Percentiles rank a stretch among this genome's conserved stretches.
phyloP scores from a whole-genome alignment of 257 asterid species.

The Capsicum rhomboideum region DNA sequence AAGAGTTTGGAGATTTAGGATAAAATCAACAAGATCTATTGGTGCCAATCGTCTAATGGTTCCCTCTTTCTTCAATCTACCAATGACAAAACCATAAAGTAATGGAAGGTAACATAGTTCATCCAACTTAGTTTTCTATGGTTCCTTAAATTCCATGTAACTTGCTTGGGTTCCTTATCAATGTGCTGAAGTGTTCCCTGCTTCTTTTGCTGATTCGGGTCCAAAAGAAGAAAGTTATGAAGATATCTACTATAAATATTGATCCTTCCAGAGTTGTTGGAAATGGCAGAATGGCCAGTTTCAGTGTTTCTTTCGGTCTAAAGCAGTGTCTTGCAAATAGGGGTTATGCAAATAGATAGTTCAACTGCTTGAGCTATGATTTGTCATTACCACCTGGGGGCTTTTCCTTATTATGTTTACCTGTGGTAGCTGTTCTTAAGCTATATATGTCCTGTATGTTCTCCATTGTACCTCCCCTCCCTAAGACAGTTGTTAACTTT shows the following conservation, averaged over 20 bases:
- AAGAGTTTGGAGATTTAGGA: slow-evolving; percentile 99
- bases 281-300: too few species aligned
- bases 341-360: slow-evolving; percentile 35
- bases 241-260: slow-evolving; percentile 35
- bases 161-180: background rate
- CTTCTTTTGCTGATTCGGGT: slow-evolving; percentile 33
- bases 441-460: slow-evolving; percentile 1
- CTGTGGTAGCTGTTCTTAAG: slow-evolving; percentile 72
- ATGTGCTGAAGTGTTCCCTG: background rate
- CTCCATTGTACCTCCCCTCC: background rate
- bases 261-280: too few species aligned
- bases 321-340: too few species aligned
- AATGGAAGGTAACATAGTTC: slow-evolving; percentile 75
- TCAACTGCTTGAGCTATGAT: slow-evolving; percentile 35
- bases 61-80: slow-evolving; percentile 91
- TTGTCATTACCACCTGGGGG: slow-evolving; percentile 41
- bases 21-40: slow-evolving; percentile 91
- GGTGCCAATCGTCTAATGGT: slow-evolving; percentile 96
- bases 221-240: slow-evolving; percentile 70
- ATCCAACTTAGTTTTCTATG: background rate
- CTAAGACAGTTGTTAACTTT: background rate
- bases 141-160: background rate
- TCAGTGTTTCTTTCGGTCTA: too few species aligned
- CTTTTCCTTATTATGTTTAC: slow-evolving; percentile 48
- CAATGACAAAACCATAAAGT: slow-evolving; percentile 93